A percentile compares a stretch with the other conserved stretches of the same genome.
These are phyloP conservation scores for Yarrowia osloensis DNA, from an alignment of 805 yeast genomes.

Conservation along the genomic window DNA sequence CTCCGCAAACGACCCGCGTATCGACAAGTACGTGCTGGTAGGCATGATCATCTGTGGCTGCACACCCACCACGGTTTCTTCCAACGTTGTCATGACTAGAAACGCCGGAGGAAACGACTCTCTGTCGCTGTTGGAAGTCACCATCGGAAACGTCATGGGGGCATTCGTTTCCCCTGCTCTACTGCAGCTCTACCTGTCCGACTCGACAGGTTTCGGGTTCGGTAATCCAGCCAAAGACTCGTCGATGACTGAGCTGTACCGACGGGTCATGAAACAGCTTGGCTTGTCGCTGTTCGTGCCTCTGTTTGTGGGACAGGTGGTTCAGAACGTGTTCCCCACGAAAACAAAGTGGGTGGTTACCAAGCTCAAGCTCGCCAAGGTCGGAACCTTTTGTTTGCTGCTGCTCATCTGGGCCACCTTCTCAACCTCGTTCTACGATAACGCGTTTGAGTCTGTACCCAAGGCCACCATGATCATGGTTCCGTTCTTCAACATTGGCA, in stretches of 20 bases:
- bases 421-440: conserved; percentile 82
- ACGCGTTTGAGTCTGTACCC: conserved; percentile 72
- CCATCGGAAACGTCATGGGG: conserved; percentile 80
- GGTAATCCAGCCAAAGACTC: conserved; percentile 70
- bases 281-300: conserved; percentile 86
- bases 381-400: conserved; percentile 77
- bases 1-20: conserved; percentile 56
- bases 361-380: conserved; percentile 63
- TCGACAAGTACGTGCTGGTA: conserved; percentile 74
- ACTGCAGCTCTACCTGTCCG: conserved; percentile 63
- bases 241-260: conserved; percentile 60
- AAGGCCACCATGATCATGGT: conserved; percentile 70
- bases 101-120: conserved; percentile 82
- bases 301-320: conserved; percentile 80
- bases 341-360: conserved; percentile 62
- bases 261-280: conserved; percentile 80
- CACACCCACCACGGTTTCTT: conserved; percentile 89
- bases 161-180: conserved; percentile 87
- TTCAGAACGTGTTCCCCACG: conserved; percentile 68
- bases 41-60: conserved; percentile 82
- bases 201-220: conserved; percentile 60
- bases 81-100: conserved; percentile 90
- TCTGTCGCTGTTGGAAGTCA: conserved; percentile 78
- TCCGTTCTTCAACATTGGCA: conserved; percentile 79
- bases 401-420: conserved; percentile 77